These are phyloP conservation scores for Arabidopsis thaliana DNA, from an alignment of 345 rosid genomes.

Conservation along the genomic window TAIR10.1 NC_003070.9:25519501-25520000, in stretches of 20 bases:
- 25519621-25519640: conserved; percentile 66
- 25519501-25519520: conserved; percentile 57
- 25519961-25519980: conserved; percentile 62
- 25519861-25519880: conserved; percentile 26
- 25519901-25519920: conserved; percentile 47
- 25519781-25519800: conserved; percentile 56
- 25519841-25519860: background rate
- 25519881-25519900: conserved; percentile 54
- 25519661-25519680: background rate
- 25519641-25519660: conserved; percentile 47
- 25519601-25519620: conserved; percentile 62
- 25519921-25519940: conserved; percentile 53
- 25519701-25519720: conserved; percentile 44
- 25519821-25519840: background rate
- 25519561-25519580: conserved; percentile 67
- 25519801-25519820: conserved; percentile 52
- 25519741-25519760: conserved; percentile 61
- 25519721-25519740: conserved; percentile 60
- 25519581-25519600: conserved; percentile 62
- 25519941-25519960: conserved; percentile 64
- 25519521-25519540: conserved; percentile 56
- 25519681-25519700: background rate
- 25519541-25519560: conserved; percentile 55
- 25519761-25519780: conserved; percentile 59
- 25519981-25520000: conserved; percentile 48